Evolutionary conservation across 257 asterid genomes (phyloP).

Genomic region (Cordia subcordata): DNA sequence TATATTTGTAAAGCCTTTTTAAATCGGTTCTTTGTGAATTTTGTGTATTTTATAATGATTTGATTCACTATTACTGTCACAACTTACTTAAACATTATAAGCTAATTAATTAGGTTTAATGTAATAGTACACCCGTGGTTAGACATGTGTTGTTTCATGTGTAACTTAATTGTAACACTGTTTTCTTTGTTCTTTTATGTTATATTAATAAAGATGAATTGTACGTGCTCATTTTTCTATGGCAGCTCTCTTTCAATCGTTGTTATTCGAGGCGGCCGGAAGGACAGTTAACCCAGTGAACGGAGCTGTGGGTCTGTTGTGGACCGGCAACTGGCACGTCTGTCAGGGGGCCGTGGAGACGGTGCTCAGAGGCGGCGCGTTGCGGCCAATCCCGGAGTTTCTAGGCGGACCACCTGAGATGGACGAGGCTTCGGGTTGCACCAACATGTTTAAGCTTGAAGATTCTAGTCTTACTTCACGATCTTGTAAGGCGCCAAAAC

Average conservation of each 20-base stretch:
- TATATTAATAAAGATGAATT: too few species aligned
- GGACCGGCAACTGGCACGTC: slow-evolving; percentile 63
- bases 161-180: background rate
- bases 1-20: too few species aligned
- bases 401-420: slow-evolving; percentile 30
- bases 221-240: background rate
- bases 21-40: too few species aligned
- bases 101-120: too few species aligned
- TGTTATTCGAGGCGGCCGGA: slow-evolving; percentile 71
- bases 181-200: background rate
- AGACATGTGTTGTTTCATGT: too few species aligned
- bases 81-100: too few species aligned
- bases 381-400: slow-evolving; percentile 42
- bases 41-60: too few species aligned
- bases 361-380: slow-evolving; percentile 57
- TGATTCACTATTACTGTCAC: too few species aligned
- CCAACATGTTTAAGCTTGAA: slow-evolving; percentile 23
- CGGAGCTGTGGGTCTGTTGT: slow-evolving; percentile 62
- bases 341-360: slow-evolving; percentile 75
- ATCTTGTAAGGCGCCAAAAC: slow-evolving; percentile 23
- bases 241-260: slow-evolving; percentile 63
- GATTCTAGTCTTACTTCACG: background rate
- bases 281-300: slow-evolving; percentile 76
- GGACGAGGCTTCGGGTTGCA: slow-evolving; percentile 51
- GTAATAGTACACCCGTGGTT: too few species aligned